Base-by-base conservation (phyloP, 2,329 filamentous ascomycete genomes). In the Cladosporium halotolerans region DNA sequence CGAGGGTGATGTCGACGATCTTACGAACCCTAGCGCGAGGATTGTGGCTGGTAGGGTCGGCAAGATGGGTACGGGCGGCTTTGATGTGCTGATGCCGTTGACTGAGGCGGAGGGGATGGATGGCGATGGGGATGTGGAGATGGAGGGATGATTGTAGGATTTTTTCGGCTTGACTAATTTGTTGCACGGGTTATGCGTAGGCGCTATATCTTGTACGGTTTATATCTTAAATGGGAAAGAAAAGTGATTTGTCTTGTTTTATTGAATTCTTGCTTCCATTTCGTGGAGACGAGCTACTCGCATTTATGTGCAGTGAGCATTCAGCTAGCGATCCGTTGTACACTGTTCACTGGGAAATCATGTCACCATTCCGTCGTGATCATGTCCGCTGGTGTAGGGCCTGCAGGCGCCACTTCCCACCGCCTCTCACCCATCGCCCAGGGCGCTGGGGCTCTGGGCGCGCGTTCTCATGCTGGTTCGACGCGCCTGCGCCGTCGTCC, bases 1-100 rank as follows among this genome's bases (percentile, higher is more conserved):
- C 54, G 89, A 95, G 65, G 85, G 88, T 46, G 93, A 97, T 70
- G 89, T 83, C 79, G 93, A 99, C 70, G 87, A 93, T 64, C 75
- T 99, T 56, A 83, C 80, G 55, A 90, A 86, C 56, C 93, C 95
- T 0, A 93, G 87, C 70, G 85, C 88, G 58, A 81, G 92, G 55
- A 88, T 99, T 64, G 91, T 97, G 45, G 84, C 93, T 67, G 93
- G 95, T 13, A 82, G 83, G 65, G 76, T 93, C 56, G 86, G 89
- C 45, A 86, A 81, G 60, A 83, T 95, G 55, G 93, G 93, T 46
- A 99, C 93, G 1, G 93, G 93, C 38, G 82, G 86, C 16, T 97
- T 97, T 71, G 91, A 97, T 73, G 85, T 99, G 41, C 76, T 96
- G 14, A 50, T 50, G 47, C 47, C 47, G 4, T 23, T 53, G 7